These are phyloP conservation scores for Asparagopsis taxiformis DNA, from an alignment of 31 red algal genomes.

Conservation along the genomic window DNA sequence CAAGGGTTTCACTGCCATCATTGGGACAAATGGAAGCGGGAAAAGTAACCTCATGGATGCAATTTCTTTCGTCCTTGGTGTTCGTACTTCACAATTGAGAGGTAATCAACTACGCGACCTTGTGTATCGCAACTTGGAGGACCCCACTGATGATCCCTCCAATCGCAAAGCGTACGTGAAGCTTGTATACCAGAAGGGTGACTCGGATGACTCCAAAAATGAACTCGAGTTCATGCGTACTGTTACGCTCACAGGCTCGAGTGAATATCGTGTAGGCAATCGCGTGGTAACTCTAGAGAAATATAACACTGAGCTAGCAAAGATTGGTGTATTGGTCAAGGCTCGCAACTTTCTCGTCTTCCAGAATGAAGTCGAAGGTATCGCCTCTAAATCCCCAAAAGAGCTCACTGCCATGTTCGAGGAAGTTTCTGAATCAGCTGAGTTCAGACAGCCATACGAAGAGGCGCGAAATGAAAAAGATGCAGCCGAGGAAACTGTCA, in stretches of 20 bases:
- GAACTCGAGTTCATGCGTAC: constrained; percentile 79
- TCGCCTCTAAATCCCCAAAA: constrained; percentile 82
- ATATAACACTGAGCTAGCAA: constrained; percentile 71
- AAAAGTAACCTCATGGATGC: constrained; percentile 99
- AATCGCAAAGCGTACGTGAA: constrained; percentile 59
- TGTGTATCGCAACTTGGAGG: constrained; percentile 77
- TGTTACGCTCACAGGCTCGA: constrained; percentile 56
- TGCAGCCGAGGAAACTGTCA: constrained; percentile 72
- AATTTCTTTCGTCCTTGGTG: constrained; percentile 92
- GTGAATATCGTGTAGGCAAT: constrained; percentile 74
- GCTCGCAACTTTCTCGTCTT: constrained; percentile 96
- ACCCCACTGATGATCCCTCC: constrained; percentile 34
- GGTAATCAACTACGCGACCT: constrained; percentile 83
- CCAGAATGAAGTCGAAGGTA: constrained; percentile 91
- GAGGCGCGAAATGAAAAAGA: constrained; percentile 52
- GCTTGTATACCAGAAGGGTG: constrained; percentile 57
- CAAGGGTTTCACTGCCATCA: constrained; percentile 85
- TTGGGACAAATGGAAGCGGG: constrained; percentile 97
- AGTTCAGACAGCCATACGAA: constrained; percentile 70
- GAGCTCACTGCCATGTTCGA: constrained; percentile 90
- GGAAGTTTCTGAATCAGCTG: constrained; percentile 81
- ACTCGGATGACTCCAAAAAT: constrained; percentile 15
- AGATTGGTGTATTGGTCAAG: constrained; percentile 72
- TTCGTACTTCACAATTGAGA: constrained; percentile 73
- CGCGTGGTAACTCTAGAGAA: constrained; percentile 55